Base-by-base conservation (phyloP, 2,329 filamentous ascomycete genomes). In the Ampelomyces quisqualis region DNA sequence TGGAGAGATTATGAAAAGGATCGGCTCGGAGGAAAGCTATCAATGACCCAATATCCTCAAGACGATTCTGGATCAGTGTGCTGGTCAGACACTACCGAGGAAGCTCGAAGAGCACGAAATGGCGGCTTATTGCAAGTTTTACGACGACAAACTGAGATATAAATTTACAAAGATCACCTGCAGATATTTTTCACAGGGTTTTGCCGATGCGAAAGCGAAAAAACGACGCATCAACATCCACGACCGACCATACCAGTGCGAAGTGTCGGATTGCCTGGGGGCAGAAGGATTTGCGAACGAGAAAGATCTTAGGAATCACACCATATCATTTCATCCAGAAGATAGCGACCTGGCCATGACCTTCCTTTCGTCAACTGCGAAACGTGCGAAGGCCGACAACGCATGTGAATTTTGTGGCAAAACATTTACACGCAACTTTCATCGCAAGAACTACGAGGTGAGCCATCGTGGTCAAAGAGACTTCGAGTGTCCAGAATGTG, bases 11-110 rank as follows among this genome's bases (percentile, higher is more conserved):
- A 21, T 71, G 58, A 42, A 77, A 74, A 1, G 69, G 71, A 14
- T 61, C 58, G 1, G 71, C 65, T 29, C 66, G 58, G 15, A 80
- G 53, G 45, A 80, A 80, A 1, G 70, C 65, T 28, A 79, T 69
- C 0, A 81, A 61, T 0, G 76, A 68, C 0, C 73, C 77, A 3
- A 80, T 68, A 34, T 81, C 77, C 5, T 74, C 72, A 0, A 80
- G 62, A 2, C 62, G 64, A 47, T 80, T 80, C 42, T 80, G 77
- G 17, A 80, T 74, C 0, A 77, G 77, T 0, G 62, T 65, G 2
- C 62, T 58, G 2, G 60, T 65, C 2, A 63, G 36, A 43, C 59
- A 64, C 62, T 77, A 81, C 7, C 77, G 67, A 0, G 68, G 11
- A 48, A 40, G 32, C 51, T 18, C 3, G 42, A 28, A 11, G 15